Percentiles rank a stretch among this genome's conserved stretches.
These are phyloP conservation scores for Phycomyces nitens DNA, from an alignment of 192 early-diverging fungal genomes.

Conservation along the genomic window DNA sequence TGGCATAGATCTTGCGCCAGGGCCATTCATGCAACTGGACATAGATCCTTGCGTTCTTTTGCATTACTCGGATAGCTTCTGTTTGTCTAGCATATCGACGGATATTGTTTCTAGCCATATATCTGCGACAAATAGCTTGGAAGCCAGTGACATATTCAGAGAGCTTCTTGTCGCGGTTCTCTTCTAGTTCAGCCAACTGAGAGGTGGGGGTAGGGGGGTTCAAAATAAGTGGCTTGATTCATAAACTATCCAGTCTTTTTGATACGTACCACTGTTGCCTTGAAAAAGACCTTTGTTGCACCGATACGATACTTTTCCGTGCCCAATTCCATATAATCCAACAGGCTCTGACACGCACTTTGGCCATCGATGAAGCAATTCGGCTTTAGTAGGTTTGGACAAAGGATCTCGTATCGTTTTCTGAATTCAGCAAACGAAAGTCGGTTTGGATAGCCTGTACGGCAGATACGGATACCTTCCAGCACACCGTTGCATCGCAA, in stretches of 20 bases:
- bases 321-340: constrained; percentile 77
- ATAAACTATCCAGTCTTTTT: constrained; percentile 5
- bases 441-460: constrained; percentile 93
- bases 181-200: constrained; percentile 88
- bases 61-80: constrained; percentile 90
- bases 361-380: constrained; percentile 88
- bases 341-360: constrained; percentile 74
- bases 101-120: constrained; percentile 69
- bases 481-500: constrained; percentile 95
- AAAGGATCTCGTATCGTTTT: constrained; percentile 90
- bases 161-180: constrained; percentile 81
- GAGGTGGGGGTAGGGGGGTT: too few relatives aligned
- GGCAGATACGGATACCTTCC: constrained; percentile 94
- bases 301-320: constrained; percentile 83
- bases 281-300: constrained; percentile 94
- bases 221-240: neutral
- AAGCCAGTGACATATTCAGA: constrained; percentile 77
- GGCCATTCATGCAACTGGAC: constrained; percentile 87
- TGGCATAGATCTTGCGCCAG: constrained; percentile 95
- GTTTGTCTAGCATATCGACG: constrained; percentile 52
- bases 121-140: constrained; percentile 87
- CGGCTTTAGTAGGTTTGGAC: constrained; percentile 70
- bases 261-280: constrained; percentile 77
- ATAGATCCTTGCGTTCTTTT: constrained; percentile 90
- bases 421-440: constrained; percentile 90